These are phyloP conservation scores for Colletotrichum sp. DNA, from an alignment of 2,329 filamentous ascomycete species.

Conservation along the genomic window DNA sequence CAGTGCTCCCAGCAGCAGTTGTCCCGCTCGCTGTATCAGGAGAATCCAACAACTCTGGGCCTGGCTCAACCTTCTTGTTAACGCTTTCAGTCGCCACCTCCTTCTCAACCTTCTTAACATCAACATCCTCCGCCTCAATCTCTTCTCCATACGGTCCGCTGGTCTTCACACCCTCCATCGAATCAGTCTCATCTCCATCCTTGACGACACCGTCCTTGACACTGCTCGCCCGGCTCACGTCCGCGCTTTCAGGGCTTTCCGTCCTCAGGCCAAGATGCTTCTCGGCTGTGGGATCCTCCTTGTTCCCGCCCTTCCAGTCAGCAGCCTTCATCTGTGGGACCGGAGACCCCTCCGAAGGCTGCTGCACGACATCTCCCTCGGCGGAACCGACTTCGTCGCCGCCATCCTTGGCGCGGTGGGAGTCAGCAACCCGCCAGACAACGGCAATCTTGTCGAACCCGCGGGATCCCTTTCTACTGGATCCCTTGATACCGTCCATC, in stretches of 20 bases:
- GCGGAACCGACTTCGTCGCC: constrained; percentile 27
- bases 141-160: constrained; percentile 39
- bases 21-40: constrained; percentile 17
- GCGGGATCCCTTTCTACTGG: constrained; percentile 77
- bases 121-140: constrained; percentile 22
- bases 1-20: neutral
- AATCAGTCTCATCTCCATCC: constrained; percentile 24
- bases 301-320: constrained; percentile 73
- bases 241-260: constrained; percentile 67
- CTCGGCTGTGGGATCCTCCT: constrained; percentile 51
- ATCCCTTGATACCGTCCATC: constrained; percentile 96
- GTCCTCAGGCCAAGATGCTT: constrained; percentile 73
- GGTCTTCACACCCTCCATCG: constrained; percentile 37
- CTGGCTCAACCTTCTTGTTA: neutral
- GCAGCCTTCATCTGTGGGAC: constrained; percentile 74
- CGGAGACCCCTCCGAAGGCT: constrained; percentile 70
- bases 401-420: constrained; percentile 9
- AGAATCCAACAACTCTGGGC: neutral
- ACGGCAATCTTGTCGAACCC: constrained; percentile 85
- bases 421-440: constrained; percentile 70
- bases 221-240: constrained; percentile 77
- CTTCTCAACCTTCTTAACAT: neutral
- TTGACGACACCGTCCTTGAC: constrained; percentile 46
- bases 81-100: neutral
- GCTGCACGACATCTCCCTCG: constrained; percentile 47